Base-by-base conservation (phyloP, 495 filamentous ascomycete species). In the Penicillium waksmanii region DNA sequence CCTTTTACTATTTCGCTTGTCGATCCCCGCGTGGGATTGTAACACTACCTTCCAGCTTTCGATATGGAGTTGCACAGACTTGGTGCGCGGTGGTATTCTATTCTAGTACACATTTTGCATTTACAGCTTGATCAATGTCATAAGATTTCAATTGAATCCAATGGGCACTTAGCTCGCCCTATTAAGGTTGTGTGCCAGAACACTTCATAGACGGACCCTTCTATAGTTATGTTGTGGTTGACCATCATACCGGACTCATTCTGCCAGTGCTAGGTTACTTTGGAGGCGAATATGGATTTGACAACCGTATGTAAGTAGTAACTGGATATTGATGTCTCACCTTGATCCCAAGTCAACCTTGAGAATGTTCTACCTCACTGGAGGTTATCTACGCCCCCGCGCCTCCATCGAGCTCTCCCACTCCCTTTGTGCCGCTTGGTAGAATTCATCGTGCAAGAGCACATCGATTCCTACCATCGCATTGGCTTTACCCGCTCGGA, bases 401-500 rank as follows among this genome's bases (percentile, higher is more conserved):
- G 46, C 21, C 21, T 48, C 7, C 46, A 48, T 48, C 19, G 46
- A 25, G 19, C 3, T 19, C 15, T 48, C 46, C 46, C 46, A 48
- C 23, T 48, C 46, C 18, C 3, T 25, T 27, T 48, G 46, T 13
- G 23, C 46, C 10, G 46, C 9, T 8, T 27, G 46, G 15, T 48
- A 48, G 31, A 85, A 66, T 4, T 71, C 77, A 3, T 71, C 63
- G 15, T 68, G 59, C 2, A 67, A 68, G 35, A 85, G 56, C 2
- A 85, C 73, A 58, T 84, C 82, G 9, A 82, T 60, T 0, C 76
- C 82, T 3, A 74, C 77, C 17, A 78, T 75, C 2, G 83, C 80
- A 49, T 85, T 63, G 2, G 72, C 81, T 60, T 85, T 85, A 2
- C 72, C 84, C 27, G 80, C 81, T 19, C 78, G 67, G 49, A 85